Percentiles rank a stretch among this genome's conserved stretches.
Evolutionary conservation across 805 yeast species (phyloP).

Genomic region (Starmera pachycereana): DNA sequence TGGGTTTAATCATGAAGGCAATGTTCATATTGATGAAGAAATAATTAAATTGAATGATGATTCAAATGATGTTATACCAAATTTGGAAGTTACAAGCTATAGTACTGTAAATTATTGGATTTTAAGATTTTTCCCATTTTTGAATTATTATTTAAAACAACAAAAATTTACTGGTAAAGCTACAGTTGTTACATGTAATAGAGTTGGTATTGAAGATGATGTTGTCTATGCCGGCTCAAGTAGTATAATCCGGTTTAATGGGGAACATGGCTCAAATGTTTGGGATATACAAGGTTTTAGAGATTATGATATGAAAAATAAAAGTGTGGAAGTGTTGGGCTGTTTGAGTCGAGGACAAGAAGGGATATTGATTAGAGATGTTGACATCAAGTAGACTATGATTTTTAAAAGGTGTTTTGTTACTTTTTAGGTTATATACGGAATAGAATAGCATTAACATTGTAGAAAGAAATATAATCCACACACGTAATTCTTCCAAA

Average conservation of each 20-base stretch:
- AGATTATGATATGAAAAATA: conserved; percentile 30
- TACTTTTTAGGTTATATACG: no score
- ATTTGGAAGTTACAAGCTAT: conserved; percentile 30
- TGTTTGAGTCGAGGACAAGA: conserved; percentile 53
- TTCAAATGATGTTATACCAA: conserved; percentile 15
- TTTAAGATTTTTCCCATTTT: conserved; percentile 53
- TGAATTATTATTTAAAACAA: conserved; percentile 23
- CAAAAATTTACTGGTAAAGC: conserved; percentile 13
- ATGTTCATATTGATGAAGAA: conserved; percentile 6
- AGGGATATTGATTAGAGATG: conserved; percentile 53
- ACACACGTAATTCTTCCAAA: no score
- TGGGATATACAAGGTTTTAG: conserved; percentile 13
- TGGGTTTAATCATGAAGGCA: conserved; percentile 6
- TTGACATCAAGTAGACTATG: conserved; percentile 21
- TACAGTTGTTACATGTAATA: conserved; percentile 48
- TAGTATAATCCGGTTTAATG: conserved; percentile 44
- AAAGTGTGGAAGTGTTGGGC: conserved; percentile 45
- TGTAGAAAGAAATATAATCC: no score
- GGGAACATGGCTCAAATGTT: conserved; percentile 15
- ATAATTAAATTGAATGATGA: conserved; percentile 1
- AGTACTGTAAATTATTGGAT: conserved; percentile 67
- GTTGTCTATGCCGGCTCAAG: conserved; percentile 61
- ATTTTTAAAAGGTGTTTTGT: no score
- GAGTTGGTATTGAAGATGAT: conserved; percentile 70
- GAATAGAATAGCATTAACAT: no score